Base-by-base conservation (phyloP, 2,329 filamentous ascomycete species). In the Sporothrix brasiliensis region DNA sequence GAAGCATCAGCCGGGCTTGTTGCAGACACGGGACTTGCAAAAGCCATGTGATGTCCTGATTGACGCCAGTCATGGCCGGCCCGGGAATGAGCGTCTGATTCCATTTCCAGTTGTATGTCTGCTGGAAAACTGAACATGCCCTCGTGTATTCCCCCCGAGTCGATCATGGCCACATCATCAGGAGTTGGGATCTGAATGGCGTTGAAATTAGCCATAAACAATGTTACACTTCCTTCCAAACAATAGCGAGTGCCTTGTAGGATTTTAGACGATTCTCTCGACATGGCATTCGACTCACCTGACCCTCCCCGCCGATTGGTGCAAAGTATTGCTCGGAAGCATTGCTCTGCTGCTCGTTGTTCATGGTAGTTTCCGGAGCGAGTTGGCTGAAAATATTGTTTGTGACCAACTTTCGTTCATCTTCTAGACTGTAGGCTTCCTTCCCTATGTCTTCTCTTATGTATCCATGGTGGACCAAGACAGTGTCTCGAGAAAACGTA, bases 271-370 rank as follows among this genome's bases (percentile, higher is more conserved):
- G 5, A 34, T 34, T 30, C 30, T 4, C 30, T 14, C 41, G 41
- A 14, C 41, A 5, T 9, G 44, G 41, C 0, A 27, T 3, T 44
- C 11, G 34, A 52, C 70, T 53, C 27, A 71, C 70, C 24, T 65
- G 49, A 3, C 14, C 56, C 14, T 52, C 39, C 24, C 53, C 66
- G n/a, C 69, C 66, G 44, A 60, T 34, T 5, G 39, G 21, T 13
- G 50, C 50, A 63, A 58, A 71, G 24, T 71, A 66, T n/a, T 68
- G 65, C 24, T 71, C 66, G 19, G 66, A 50, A n/a, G 66, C 66
- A 49, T 66, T 58, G 50, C 47, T 39, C 13, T 69, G 68, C 30
- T 69, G 34, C 21, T 49, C 34, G 65, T 71, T 50, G 69, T 71
- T 67, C 69, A 71, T 71, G 65, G 24, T 60, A 14, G 65, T 50